Evolutionary conservation across 768 basidiomycete species (phyloP).

Genomic region (Suillus clintonianus): DNA sequence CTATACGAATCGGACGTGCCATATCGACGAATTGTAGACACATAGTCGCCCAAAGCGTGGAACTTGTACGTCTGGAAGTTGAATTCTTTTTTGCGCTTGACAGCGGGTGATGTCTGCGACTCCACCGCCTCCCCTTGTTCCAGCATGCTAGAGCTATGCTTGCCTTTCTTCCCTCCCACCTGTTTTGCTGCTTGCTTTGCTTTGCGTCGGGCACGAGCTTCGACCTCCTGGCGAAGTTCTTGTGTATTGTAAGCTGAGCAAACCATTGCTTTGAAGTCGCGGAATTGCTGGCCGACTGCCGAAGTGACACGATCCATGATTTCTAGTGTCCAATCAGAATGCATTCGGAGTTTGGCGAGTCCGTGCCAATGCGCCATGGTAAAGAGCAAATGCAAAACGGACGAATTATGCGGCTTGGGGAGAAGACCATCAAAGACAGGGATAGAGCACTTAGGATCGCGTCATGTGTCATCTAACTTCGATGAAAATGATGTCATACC

Average conservation of each 20-base stretch:
- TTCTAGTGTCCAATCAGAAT: slow-evolving; percentile 21
- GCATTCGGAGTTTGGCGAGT: slow-evolving; percentile 35
- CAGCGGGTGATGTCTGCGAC: too few species aligned
- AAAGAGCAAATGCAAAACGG: slow-evolving; percentile 27
- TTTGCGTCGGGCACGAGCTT: slow-evolving; percentile 18
- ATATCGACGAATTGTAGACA: slow-evolving; percentile 15
- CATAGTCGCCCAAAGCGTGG: slow-evolving; percentile 23
- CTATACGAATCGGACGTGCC: slow-evolving; percentile 34
- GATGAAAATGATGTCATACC: background rate
- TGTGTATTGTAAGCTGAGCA: slow-evolving; percentile 27
- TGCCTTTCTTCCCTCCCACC: background rate
- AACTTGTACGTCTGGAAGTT: slow-evolving; percentile 27
- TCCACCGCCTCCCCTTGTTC: slow-evolving; percentile 4
- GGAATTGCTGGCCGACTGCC: slow-evolving; percentile 22
- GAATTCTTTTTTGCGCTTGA: slow-evolving; percentile 8
- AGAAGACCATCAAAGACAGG: slow-evolving; percentile 42
- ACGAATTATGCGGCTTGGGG: slow-evolving; percentile 20
- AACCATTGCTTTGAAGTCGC: slow-evolving; percentile 19
- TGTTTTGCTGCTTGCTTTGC: background rate
- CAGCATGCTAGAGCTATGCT: slow-evolving; percentile 19
- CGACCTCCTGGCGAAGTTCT: slow-evolving; percentile 31
- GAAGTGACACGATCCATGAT: slow-evolving; percentile 22
- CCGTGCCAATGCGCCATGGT: slow-evolving; percentile 35
- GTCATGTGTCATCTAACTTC: background rate
- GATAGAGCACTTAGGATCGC: slow-evolving; percentile 28